Evolutionary conservation across 805 yeast genomes (phyloP), one percentile per base, ranked within the genome.

Genomic region (Debaryomyces tyrocola): DNA sequence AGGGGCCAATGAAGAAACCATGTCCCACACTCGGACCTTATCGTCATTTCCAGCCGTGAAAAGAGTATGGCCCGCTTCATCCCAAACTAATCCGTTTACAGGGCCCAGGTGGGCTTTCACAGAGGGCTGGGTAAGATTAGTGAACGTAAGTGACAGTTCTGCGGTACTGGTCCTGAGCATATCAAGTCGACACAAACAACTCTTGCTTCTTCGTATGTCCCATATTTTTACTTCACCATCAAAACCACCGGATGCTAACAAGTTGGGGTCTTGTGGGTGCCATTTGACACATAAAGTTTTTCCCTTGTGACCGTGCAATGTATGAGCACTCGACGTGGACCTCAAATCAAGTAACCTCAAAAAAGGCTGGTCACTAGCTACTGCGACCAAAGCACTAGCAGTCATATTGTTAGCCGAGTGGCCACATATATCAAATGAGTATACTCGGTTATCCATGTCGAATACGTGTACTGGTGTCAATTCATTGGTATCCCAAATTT

Each of bases 161-260:
- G 42, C 27, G 20, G 52, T 45, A 39, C 66, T 70, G 1, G 82
- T 75, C 14, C 75, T 66, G 35, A 74, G 63, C 70, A 81, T 70
- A 58, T 89, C 91, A 47, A 89, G 64, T 12, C 82, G 74, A 37
- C 83, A 75, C 20, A 88, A 63, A 56, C 89, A 84, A 31, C 85
- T 77, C 14, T 74, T 72, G 20, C 88, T 79, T 40, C 86, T 68
- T 40, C 98, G 67, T 9, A 90, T 77, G 60, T 91, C 98, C 97
- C 97, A 91, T 0, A 91, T 60, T 43, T 87, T 76, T 7, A 87
- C 83, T 39, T 84, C 84, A 0, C 97, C 97, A 54, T 85, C 89
- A 14, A 80, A 77, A 17, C 92, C 90, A 1, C 96, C 96, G 4
- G 90, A 77, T 0, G 91, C 90, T 1, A 91, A 68, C 3, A 86